These are phyloP conservation scores for Lentithecium fluviatile DNA, from an alignment of 495 filamentous ascomycete species.

Conservation along the genomic window DNA sequence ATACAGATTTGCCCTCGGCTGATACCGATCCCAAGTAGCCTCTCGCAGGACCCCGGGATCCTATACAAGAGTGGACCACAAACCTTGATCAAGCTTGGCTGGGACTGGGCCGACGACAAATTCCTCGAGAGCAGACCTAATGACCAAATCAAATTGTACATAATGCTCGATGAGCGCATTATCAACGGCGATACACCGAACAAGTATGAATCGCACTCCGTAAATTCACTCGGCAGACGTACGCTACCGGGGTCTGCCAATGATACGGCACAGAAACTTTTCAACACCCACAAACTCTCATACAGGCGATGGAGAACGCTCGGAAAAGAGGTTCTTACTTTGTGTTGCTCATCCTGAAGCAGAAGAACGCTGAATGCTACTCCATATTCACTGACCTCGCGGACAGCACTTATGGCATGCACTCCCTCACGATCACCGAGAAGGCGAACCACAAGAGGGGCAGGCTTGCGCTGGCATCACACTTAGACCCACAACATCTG, in stretches of 20 bases:
- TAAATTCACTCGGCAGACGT: too few species aligned
- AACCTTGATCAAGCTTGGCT: background rate
- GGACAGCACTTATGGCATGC: background rate
- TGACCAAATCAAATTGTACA: too few species aligned
- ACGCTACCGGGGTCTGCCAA: too few species aligned
- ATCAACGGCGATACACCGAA: too few species aligned
- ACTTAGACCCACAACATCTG: constrained; percentile 33
- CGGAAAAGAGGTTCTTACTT: background rate
- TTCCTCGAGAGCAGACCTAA: background rate
- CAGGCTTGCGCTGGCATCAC: background rate
- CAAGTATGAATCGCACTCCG: too few species aligned
- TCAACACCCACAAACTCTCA: too few species aligned
- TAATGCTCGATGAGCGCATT: too few species aligned
- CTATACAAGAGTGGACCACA: background rate
- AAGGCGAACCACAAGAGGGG: background rate
- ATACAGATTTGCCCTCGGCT: background rate
- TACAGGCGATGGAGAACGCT: too few species aligned
- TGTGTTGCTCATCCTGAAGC: background rate
- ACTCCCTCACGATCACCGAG: background rate
- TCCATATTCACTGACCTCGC: constrained; percentile 2
- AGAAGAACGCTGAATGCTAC: background rate
- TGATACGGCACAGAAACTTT: too few species aligned
- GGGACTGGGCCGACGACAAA: background rate
- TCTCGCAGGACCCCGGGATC: background rate
- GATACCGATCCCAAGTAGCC: background rate